Conservation (phyloP, 805 yeast species). For the Metahyphopichia silvanorum region DNA sequence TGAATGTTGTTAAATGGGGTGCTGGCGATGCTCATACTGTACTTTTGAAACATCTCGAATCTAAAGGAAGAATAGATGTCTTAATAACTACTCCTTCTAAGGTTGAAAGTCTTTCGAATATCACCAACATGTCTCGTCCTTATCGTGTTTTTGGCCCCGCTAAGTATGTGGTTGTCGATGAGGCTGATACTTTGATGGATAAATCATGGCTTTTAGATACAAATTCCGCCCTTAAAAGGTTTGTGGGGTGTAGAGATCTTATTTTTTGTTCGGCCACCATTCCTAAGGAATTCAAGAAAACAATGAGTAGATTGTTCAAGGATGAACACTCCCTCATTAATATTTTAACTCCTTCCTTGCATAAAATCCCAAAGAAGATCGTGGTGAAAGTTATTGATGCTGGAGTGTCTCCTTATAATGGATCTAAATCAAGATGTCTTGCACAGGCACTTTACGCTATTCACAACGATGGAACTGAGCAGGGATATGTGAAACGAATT, state of each 20-base stretch:
- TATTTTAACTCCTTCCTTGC: slow-evolving; percentile 78
- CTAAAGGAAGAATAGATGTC: slow-evolving; percentile 60
- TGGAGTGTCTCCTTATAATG: slow-evolving; percentile 72
- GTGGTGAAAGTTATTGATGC: slow-evolving; percentile 77
- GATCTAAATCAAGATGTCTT: slow-evolving; percentile 77
- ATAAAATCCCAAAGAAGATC: slow-evolving; percentile 75
- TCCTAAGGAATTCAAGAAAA: slow-evolving; percentile 69
- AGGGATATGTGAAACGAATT: slow-evolving; percentile 70
- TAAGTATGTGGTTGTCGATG: slow-evolving; percentile 74
- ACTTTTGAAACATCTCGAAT: slow-evolving; percentile 44
- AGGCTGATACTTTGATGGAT: slow-evolving; percentile 91
- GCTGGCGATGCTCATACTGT: slow-evolving; percentile 52
- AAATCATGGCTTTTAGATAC: slow-evolving; percentile 72
- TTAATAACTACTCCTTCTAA: slow-evolving; percentile 85
- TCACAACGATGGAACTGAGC: slow-evolving; percentile 77
- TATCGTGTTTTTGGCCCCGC: slow-evolving; percentile 43
- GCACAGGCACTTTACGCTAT: slow-evolving; percentile 89
- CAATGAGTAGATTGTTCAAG: slow-evolving; percentile 61
- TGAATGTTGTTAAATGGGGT: slow-evolving; percentile 60
- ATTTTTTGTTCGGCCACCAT: slow-evolving; percentile 89
- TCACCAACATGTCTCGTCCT: slow-evolving; percentile 25
- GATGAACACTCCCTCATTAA: slow-evolving; percentile 46
- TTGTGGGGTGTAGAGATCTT: slow-evolving; percentile 53
- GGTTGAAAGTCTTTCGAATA: slow-evolving; percentile 41
- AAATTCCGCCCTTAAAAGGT: slow-evolving; percentile 49